Evolutionary conservation across 179 eudicot genomes (phyloP), one percentile per base, ranked within the genome.

Genomic region (Vitellaria paradoxa): DNA sequence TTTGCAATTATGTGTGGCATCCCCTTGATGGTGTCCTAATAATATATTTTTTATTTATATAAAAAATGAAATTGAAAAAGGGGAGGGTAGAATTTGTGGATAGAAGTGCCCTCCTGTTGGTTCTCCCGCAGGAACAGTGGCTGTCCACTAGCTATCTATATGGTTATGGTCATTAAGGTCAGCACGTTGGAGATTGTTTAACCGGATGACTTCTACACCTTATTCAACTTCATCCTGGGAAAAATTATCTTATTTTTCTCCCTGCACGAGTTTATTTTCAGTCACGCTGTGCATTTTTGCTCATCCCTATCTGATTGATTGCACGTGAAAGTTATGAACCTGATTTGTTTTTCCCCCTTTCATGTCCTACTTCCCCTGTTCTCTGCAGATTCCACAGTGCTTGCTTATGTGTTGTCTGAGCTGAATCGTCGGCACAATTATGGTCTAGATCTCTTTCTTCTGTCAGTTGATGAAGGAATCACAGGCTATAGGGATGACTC

Each of bases 401-500:
- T 95, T 75, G 99, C 99, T 52, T 95, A 91, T 86, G 97, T 95
- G 26, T 13, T 95, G 88, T 86, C 99, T 23, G 95, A 91, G 85
- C 76, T 95, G 76, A 95, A 95, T 73, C 91, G 93, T 15, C 91
- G 98, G 47, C 95, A 91, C 79, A 89, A 86, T 77, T 95, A 95
- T 77, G 97, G 93, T 59, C 80, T 95, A 80, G 97, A 95, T 85
- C 92, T 95, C 76, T 95, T 95, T 84, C 86, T 95, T 61, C 84
- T 93, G 66, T 95, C 99, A 5, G 85, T 95, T 30, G 99, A 95
- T 85, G 99, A 95, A 88, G 99, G 99, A 74, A 95, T 95, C 82
- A 93, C 98, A 26, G 99, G 99, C 20, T 93, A 95, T 84, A 87
- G 99, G 81, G 98, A 95, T 85, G 99, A 95, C 78, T 95, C 99